A percentile compares a stretch with the other conserved stretches of the same genome.
phyloP scores from a whole-genome alignment of 352 stramenopile genomes.

The Globisporangium emineosum region DNA sequence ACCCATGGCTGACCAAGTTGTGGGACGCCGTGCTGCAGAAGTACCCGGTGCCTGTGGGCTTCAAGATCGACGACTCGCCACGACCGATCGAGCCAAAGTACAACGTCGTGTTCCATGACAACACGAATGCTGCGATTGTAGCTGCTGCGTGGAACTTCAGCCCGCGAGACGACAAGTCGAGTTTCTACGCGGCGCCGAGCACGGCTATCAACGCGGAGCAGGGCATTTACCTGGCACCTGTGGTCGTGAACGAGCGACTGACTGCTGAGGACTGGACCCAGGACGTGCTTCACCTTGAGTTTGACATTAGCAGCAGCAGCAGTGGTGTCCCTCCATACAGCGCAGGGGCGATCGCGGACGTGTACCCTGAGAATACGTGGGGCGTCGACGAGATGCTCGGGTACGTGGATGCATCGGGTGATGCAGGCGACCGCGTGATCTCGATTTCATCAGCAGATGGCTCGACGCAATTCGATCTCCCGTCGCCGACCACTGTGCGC shows the following conservation, averaged over 20 bases:
- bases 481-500: constrained; percentile 42
- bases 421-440: constrained; percentile 30
- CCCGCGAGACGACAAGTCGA: constrained; percentile 31
- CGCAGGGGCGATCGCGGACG: constrained; percentile 65
- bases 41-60: constrained; percentile 48
- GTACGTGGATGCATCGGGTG: constrained; percentile 26
- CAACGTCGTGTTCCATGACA: constrained; percentile 28
- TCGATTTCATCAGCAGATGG: constrained; percentile 49
- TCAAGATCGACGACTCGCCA: constrained; percentile 61
- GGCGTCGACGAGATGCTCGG: constrained; percentile 67
- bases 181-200: constrained; percentile 59
- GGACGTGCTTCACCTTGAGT: constrained; percentile 78
- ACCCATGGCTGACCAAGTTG: constrained; percentile 76
- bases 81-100: constrained; percentile 53
- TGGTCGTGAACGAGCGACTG: constrained; percentile 62
- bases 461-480: constrained; percentile 45
- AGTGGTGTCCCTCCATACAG: constrained; percentile 27
- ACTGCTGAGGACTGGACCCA: constrained; percentile 74
- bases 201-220: constrained; percentile 36
- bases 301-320: constrained; percentile 36
- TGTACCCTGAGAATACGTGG: constrained; percentile 78
- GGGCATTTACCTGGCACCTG: constrained; percentile 47
- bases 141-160: constrained; percentile 18
- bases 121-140: background rate
- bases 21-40: constrained; percentile 52